Evolutionary conservation across 1,284 basidiomycete genomes (phyloP).

Genomic region (Ganoderma sinense): DNA sequence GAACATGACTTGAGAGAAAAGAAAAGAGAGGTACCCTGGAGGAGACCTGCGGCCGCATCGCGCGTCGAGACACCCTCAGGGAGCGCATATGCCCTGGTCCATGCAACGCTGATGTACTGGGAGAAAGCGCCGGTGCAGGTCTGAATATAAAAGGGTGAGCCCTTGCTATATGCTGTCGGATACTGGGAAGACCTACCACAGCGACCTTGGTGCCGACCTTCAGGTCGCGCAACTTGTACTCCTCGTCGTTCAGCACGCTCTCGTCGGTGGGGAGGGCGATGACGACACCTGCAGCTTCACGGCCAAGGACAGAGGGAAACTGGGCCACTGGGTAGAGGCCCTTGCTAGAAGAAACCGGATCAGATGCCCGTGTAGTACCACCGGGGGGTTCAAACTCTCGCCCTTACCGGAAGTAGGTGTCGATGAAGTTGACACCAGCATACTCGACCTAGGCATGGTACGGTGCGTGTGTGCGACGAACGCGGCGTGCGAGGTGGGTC

Average conservation of each 20-base stretch:
- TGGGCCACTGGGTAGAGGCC: constrained; percentile 65
- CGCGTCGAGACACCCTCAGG: constrained; percentile 66
- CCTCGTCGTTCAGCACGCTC: constrained; percentile 57
- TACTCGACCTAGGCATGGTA: constrained; percentile 59
- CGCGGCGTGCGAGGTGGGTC: background rate
- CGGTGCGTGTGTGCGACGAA: background rate
- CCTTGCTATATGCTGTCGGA: background rate
- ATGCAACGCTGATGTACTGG: constrained; percentile 37
- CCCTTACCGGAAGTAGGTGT: constrained; percentile 73
- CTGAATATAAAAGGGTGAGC: constrained; percentile 40
- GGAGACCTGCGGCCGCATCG: constrained; percentile 69
- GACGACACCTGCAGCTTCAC: constrained; percentile 82
- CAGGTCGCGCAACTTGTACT: constrained; percentile 66
- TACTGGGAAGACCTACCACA: constrained; percentile 51
- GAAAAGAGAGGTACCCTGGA: constrained; percentile 32
- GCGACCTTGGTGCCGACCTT: constrained; percentile 70
- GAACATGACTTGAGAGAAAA: too few species aligned
- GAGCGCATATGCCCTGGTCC: constrained; percentile 58
- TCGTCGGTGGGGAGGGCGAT: constrained; percentile 74
- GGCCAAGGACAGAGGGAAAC: constrained; percentile 82
- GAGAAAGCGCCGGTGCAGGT: constrained; percentile 45
- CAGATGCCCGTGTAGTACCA: background rate
- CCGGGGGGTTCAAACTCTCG: background rate
- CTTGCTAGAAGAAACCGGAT: constrained; percentile 43
- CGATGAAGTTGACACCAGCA: constrained; percentile 87